A percentile compares a stretch with the other conserved stretches of the same genome.
Evolutionary conservation across 2,329 filamentous ascomycete species (phyloP).

Genomic region (Alternaria incomplexa): DNA sequence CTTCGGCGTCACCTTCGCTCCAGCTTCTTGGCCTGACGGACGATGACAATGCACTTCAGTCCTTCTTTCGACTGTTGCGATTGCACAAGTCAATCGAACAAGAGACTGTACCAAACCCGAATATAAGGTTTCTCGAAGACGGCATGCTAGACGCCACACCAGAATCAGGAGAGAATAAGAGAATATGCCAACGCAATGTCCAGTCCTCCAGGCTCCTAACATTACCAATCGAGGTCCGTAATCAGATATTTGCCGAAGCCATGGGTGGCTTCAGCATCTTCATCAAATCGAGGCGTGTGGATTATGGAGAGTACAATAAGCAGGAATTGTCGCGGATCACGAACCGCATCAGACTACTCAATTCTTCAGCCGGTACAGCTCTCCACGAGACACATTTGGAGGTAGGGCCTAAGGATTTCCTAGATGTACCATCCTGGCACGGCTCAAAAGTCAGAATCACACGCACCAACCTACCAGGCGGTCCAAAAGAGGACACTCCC

Average conservation of each 20-base stretch:
- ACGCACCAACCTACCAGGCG: background rate
- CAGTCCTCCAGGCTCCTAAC: background rate
- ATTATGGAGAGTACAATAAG: background rate
- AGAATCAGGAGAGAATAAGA: background rate
- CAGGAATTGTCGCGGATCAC: background rate
- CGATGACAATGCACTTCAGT: background rate
- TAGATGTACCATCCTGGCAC: background rate
- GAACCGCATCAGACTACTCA: background rate
- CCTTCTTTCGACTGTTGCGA: background rate
- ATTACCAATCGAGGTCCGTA: background rate
- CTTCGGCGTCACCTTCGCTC: background rate
- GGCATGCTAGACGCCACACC: background rate
- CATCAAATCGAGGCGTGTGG: background rate
- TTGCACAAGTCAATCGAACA: background rate
- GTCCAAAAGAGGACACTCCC: background rate
- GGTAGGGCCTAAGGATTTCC: background rate
- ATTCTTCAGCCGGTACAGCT: background rate
- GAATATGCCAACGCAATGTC: background rate
- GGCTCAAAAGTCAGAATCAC: background rate
- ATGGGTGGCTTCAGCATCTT: background rate
- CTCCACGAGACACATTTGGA: background rate
- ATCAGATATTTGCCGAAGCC: background rate
- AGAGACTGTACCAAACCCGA: background rate
- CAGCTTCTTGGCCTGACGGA: background rate
- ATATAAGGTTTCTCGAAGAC: background rate